Evolutionary conservation across 495 filamentous ascomycete species (phyloP).

Genomic region (Pseudotulostoma volvatum): DNA sequence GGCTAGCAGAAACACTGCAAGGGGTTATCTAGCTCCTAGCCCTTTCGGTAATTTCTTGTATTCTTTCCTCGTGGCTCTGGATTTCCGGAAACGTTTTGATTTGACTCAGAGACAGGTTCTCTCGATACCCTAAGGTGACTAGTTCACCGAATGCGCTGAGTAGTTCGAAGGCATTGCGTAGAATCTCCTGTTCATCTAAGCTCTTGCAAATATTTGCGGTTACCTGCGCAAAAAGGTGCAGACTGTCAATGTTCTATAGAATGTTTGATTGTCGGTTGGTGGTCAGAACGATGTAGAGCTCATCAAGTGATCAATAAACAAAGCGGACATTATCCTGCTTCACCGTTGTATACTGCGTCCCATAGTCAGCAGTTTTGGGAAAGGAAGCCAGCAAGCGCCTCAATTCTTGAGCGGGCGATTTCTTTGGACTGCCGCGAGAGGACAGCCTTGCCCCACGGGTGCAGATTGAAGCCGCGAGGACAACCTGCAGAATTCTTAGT

Average conservation of each 20-base stretch:
- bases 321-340: slow-evolving; percentile 99
- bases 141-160: slow-evolving; percentile 93
- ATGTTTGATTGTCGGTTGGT: slow-evolving; percentile 99
- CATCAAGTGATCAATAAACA: slow-evolving; percentile 96
- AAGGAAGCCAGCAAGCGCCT: slow-evolving; percentile 94
- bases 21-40: slow-evolving; percentile 26
- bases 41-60: slow-evolving; percentile 90
- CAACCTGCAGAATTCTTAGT: slow-evolving; percentile 45
- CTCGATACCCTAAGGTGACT: slow-evolving; percentile 84
- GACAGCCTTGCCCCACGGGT: slow-evolving; percentile 95
- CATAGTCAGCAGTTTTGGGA: slow-evolving; percentile 86
- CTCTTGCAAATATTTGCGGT: slow-evolving; percentile 92
- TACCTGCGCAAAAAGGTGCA: slow-evolving; percentile 94
- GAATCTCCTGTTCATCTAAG: slow-evolving; percentile 85
- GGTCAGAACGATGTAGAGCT: slow-evolving; percentile 98
- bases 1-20: slow-evolving; percentile 3
- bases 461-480: slow-evolving; percentile 97
- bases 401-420: slow-evolving; percentile 87
- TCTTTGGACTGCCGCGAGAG: slow-evolving; percentile 92
- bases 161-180: slow-evolving; percentile 86
- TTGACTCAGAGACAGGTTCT: slow-evolving; percentile 85
- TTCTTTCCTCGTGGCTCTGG: slow-evolving; percentile 97
- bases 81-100: slow-evolving; percentile 98
- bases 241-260: slow-evolving; percentile 93
- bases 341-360: slow-evolving; percentile 91